Base-by-base conservation (phyloP, 108 stramenopile species). In the Cylindrotheca fusiformis region DNA sequence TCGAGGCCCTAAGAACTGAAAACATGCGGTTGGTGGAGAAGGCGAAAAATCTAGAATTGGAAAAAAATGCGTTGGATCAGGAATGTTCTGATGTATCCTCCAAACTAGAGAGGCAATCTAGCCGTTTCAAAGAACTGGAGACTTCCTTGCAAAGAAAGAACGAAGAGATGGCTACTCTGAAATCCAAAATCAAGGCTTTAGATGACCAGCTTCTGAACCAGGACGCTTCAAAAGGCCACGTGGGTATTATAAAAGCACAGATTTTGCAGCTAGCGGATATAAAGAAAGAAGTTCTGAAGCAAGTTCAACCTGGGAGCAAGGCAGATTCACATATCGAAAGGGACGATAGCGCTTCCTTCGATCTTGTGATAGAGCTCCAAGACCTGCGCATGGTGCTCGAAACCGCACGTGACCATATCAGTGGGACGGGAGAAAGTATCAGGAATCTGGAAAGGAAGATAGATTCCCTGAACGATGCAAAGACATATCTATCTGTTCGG, bases 81-180 rank as follows among this genome's bases (percentile, higher is more conserved):
- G 14, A 41, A 14, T 41, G 36, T 41, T 41, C 36, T 6, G 36
- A 41, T 41, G 10, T 41, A 6, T 6, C 6, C 6, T 41, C 36
- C 10, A 14, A 6, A 41, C 36, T 14, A 41, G 36, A 41, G 14
- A 14, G n/a, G n/a, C n/a, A n/a, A n/a, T n/a, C n/a, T n/a, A n/a
- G n/a, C n/a, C n/a, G n/a, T n/a, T n/a, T n/a, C n/a, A n/a, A n/a
- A n/a, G n/a, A 65, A 24, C 47, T 76, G 32, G 55, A 69, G 48
- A 28, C 23, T 25, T 17, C 61, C 10, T 48, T 71, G 53, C 63
- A 69, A 25, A 36, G 58, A 32, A 67, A 55, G 41, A 66, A 72
- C n/a, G 44, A 47, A 24, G 53, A 56, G 50, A 53, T 58, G 26
- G 36, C 6, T 10, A 41, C 36, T 41, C 36, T 6, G 36, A n/a